Evolutionary conservation across 2,329 filamentous ascomycete genomes (phyloP), one percentile per base, ranked within the genome.

Genomic region (Ceratocystis smalleyi): DNA sequence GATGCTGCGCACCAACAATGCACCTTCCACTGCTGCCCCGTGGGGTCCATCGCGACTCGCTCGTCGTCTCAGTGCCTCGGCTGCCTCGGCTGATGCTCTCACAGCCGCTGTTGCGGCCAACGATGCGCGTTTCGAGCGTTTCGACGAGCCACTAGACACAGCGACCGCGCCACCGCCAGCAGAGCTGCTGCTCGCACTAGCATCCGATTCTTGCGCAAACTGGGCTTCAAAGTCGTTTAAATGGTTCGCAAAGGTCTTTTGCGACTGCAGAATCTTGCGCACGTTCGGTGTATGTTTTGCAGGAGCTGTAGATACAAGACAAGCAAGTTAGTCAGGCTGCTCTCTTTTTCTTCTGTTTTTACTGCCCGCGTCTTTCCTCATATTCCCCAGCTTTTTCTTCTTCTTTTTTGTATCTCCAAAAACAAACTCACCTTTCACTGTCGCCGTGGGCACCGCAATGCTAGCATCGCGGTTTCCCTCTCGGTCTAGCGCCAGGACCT

Each of bases 211-310:
- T 35, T 76, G 75, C n/a, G 77, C 75, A 66, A 79, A 77, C 69
- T 83, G 76, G 7, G 88, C 88, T 69, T 88, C 80, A 72, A 87
- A 89, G 72, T 94, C 89, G 69, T 89, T 87, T 59, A 92, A 79
- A 72, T 92, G 86, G 75, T 94, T 91, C 67, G 84, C 83, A 73
- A 92, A 92, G 2, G 87, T 90, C 76, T 92, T 90, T 71, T 90
- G 87, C 30, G 86, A 89, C 68, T 86, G 83, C 64, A 94, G 77
- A 67, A 94, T 90, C 74, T 86, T 86, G 69, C 88, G 83, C 30
- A 90, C 86, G 68, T 83, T 85, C 43, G 83, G 79, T 5, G 86
- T 89, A 72, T 83, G 82, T 70, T 85, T 86, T 69, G 43, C 43
- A 1, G 55, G 22, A 7, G 64, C 6, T 35, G 61, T 32, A 45